Evolutionary conservation across 2,329 filamentous ascomycete genomes (phyloP).

Genomic region (Alternaria longipes): DNA sequence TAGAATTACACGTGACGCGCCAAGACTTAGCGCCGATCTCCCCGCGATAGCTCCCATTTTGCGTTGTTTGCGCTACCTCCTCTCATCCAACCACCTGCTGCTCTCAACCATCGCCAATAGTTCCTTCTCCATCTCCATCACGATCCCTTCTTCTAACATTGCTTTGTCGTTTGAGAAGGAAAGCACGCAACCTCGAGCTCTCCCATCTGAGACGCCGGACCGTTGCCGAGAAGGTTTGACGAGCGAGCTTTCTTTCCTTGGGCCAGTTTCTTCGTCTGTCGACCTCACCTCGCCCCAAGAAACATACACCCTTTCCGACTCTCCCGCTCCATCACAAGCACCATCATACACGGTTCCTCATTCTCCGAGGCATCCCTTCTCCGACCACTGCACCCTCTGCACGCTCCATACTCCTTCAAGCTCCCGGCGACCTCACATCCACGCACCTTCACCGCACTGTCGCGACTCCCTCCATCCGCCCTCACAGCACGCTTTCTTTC

Average conservation of each 20-base stretch:
- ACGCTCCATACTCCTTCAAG: constrained; percentile 45
- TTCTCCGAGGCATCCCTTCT: constrained; percentile 35
- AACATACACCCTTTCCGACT: constrained; percentile 40
- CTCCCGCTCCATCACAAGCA: constrained; percentile 44
- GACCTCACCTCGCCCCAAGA: constrained; percentile 39
- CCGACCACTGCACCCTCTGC: constrained; percentile 46
- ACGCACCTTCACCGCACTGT: constrained; percentile 39
- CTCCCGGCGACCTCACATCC: constrained; percentile 48
- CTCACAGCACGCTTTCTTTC: constrained; percentile 93
- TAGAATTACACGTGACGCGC: constrained; percentile 27
- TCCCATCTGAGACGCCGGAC: constrained; percentile 35
- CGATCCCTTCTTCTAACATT: constrained; percentile 27
- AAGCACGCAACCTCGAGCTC: constrained; percentile 30
- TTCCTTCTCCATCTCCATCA: constrained; percentile 30
- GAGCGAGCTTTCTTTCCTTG: constrained; percentile 51
- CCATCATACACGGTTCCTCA: constrained; percentile 36
- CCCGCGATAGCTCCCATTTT: constrained; percentile 32
- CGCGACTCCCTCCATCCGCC: constrained; percentile 44
- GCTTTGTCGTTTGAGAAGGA: constrained; percentile 28
- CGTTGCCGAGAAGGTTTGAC: constrained; percentile 51
- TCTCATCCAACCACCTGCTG: constrained; percentile 24
- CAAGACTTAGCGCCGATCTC: constrained; percentile 31
- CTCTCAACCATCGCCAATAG: constrained; percentile 26
- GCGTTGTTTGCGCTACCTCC: constrained; percentile 25
- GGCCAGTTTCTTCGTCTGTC: constrained; percentile 45